phyloP scores from a whole-genome alignment of 257 asterid genomes.

The Solanum boliviense region DNA sequence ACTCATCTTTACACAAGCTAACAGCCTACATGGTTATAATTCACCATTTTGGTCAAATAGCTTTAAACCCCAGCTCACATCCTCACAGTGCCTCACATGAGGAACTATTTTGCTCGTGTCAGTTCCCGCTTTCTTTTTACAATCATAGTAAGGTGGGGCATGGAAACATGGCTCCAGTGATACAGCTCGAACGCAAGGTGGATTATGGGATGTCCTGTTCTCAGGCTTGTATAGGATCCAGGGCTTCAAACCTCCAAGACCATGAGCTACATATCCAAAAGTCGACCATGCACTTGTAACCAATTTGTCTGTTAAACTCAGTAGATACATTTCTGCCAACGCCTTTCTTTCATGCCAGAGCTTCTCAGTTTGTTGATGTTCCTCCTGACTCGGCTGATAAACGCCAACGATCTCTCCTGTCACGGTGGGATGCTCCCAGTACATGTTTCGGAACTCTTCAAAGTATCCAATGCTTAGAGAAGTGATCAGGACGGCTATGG shows the following conservation, averaged over 20 bases:
- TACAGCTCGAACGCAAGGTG: slow-evolving; percentile 34
- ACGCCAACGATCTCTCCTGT: slow-evolving; percentile 42
- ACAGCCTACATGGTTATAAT: background rate
- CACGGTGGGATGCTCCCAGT: slow-evolving; percentile 50
- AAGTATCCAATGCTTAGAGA: slow-evolving; percentile 49
- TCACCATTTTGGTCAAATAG: slow-evolving; percentile 19
- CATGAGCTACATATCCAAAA: slow-evolving; percentile 79
- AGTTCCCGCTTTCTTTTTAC: slow-evolving; percentile 21
- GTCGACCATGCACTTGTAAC: slow-evolving; percentile 79
- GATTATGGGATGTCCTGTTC: slow-evolving; percentile 33
- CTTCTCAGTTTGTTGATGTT: slow-evolving; percentile 41
- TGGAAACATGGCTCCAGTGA: slow-evolving; percentile 77
- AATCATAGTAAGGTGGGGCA: slow-evolving; percentile 46
- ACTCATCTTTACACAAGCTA: background rate
- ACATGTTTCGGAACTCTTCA: slow-evolving; percentile 43
- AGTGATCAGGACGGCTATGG: slow-evolving; percentile 37
- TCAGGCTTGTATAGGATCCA: slow-evolving; percentile 64
- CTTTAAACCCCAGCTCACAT: slow-evolving; percentile 67
- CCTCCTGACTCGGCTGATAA: slow-evolving; percentile 59
- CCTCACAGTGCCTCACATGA: slow-evolving; percentile 63
- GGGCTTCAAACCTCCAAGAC: slow-evolving; percentile 68
- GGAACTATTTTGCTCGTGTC: slow-evolving; percentile 45
- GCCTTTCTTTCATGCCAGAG: slow-evolving; percentile 44
- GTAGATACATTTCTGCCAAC: slow-evolving; percentile 64
- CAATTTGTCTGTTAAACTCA: slow-evolving; percentile 59